Conservation (phyloP, 2,329 filamentous ascomycete genomes). For the Pseudogymnoascus sp. region DNA sequence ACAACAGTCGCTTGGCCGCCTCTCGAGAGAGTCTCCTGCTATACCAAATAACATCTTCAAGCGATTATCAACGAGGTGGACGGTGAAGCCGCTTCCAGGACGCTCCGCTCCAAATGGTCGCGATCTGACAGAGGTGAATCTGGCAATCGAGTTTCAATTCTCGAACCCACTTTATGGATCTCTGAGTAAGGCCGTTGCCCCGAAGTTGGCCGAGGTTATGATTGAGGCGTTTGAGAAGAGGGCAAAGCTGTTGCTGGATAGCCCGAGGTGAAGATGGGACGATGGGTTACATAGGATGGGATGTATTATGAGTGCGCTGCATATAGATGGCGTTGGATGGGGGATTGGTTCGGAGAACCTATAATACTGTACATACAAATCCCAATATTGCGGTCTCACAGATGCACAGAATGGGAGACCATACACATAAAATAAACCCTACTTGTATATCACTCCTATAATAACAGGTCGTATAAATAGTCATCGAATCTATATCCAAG, state of each 20-base stretch:
- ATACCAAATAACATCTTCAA: conserved; percentile 51
- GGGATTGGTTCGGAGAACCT: not conserved
- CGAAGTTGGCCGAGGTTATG: conserved; percentile 80
- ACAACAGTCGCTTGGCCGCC: conserved; percentile 35
- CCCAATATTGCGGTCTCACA: not conserved
- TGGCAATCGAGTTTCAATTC: conserved; percentile 77
- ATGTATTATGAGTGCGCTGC: not conserved
- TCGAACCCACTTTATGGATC: conserved; percentile 80
- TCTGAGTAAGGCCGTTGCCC: conserved; percentile 71
- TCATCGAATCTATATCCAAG: not conserved
- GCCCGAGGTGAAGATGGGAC: not conserved
- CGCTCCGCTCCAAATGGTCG: conserved; percentile 27
- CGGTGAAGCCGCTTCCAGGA: conserved; percentile 42
- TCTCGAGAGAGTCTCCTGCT: conserved; percentile 27
- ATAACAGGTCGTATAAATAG: conserved; percentile 8
- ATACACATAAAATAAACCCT: not conserved
- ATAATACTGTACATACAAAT: conserved; percentile 5
- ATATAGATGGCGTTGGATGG: not conserved
- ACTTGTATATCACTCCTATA: conserved; percentile 2
- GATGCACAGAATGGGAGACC: not conserved
- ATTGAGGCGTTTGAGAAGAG: conserved; percentile 86
- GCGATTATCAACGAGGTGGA: conserved; percentile 64
- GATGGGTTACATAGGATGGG: not conserved
- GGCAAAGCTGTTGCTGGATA: conserved; percentile 50
- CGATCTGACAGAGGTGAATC: conserved; percentile 61